Conservation (phyloP, 2,329 filamentous ascomycete species). For the Didymellaceae sp. region DNA sequence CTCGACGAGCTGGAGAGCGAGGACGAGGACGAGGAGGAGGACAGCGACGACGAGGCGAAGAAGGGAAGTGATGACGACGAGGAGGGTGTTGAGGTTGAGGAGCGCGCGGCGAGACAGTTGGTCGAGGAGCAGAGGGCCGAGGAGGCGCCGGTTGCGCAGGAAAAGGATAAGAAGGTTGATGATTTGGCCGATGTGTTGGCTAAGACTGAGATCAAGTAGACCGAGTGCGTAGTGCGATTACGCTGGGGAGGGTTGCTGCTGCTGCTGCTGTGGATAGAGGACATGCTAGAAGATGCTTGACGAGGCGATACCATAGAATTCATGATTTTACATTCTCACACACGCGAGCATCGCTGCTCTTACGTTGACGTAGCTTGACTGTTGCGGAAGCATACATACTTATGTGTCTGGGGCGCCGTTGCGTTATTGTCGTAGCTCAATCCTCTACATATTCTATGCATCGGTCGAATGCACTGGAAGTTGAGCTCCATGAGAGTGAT, state of each 20-base stretch:
- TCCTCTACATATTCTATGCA: too few species aligned
- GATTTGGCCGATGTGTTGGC: slow-evolving; percentile 76
- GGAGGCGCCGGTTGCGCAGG: slow-evolving; percentile 73
- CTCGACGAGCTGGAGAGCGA: slow-evolving; percentile 83
- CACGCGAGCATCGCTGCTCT: neutral
- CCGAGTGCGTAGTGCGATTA: neutral
- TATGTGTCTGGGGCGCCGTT: too few species aligned
- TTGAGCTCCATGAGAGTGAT: too few species aligned
- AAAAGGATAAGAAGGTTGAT: slow-evolving; percentile 80
- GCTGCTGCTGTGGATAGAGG: too few species aligned
- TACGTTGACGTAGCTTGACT: neutral
- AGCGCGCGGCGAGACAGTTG: slow-evolving; percentile 58
- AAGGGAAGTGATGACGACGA: slow-evolving; percentile 70
- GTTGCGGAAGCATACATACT: too few species aligned
- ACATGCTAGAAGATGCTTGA: too few species aligned
- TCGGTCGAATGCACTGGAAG: too few species aligned
- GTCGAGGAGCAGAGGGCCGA: slow-evolving; percentile 75
- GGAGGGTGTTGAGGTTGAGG: slow-evolving; percentile 59
- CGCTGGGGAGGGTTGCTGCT: neutral
- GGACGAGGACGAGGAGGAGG: slow-evolving; percentile 77
- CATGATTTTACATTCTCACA: slow-evolving; percentile 7
- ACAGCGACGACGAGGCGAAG: slow-evolving; percentile 66
- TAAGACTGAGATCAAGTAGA: slow-evolving; percentile 64
- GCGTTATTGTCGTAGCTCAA: too few species aligned
- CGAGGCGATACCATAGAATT: slow-evolving; percentile 20